Conservation (phyloP, 345 rosid genomes). For the Corchorus olitorius region DNA sequence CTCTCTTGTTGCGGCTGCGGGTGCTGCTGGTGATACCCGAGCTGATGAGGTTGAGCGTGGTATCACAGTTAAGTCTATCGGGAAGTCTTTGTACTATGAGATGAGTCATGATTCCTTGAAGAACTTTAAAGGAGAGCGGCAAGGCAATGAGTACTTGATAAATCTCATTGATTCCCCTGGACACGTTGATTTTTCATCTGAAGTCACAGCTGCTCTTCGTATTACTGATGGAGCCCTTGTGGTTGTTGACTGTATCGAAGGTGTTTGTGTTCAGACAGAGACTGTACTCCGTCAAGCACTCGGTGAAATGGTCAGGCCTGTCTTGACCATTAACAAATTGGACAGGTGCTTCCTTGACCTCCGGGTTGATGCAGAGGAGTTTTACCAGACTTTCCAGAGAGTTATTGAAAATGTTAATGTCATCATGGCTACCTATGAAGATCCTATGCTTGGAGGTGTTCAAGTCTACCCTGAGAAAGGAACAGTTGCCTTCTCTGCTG, state of each 20-base stretch:
- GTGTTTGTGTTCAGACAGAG: constrained; percentile 71
- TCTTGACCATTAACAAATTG: constrained; percentile 81
- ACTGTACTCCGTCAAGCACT: constrained; percentile 62
- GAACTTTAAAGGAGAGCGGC: constrained; percentile 50
- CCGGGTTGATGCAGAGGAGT: constrained; percentile 84
- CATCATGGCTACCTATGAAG: constrained; percentile 81
- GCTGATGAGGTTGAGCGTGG: constrained; percentile 76
- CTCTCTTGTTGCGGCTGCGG: constrained; percentile 73
- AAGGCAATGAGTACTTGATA: constrained; percentile 68
- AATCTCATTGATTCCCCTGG: constrained; percentile 79
- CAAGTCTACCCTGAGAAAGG: constrained; percentile 82
- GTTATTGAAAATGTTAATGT: constrained; percentile 82
- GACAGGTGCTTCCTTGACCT: constrained; percentile 86
- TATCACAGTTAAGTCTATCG: constrained; percentile 73
- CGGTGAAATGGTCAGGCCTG: constrained; percentile 68
- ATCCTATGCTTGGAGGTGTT: constrained; percentile 73
- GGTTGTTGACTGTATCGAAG: constrained; percentile 66
- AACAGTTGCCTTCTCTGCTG: constrained; percentile 84
- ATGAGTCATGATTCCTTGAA: constrained; percentile 44
- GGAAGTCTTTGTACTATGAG: constrained; percentile 55
- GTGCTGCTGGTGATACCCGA: constrained; percentile 63
- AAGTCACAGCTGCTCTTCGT: constrained; percentile 83
- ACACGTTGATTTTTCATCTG: too few species aligned
- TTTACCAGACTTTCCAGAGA: constrained; percentile 66
- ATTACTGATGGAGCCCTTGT: constrained; percentile 69